Evolutionary conservation across 257 asterid species (phyloP), one percentile per base, ranked within the genome.

Genomic region (Vinca minor): DNA sequence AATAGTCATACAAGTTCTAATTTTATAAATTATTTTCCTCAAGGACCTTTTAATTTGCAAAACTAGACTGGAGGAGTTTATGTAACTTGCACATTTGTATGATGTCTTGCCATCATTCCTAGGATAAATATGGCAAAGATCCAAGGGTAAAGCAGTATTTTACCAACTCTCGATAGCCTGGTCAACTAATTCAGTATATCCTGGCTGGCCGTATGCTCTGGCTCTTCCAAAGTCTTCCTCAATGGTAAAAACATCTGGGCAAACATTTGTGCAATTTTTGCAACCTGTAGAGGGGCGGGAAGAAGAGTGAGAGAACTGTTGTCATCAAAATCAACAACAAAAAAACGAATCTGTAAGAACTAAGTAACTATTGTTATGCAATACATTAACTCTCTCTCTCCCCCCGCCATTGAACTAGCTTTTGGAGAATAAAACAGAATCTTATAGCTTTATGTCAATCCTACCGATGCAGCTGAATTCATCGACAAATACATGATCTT

Each of bases 211-310:
- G 50, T 93, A 85, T 63, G 81, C 99, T 82, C 99, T 78, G 73
- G 99, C 99, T 79, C 99, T 84, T 75, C 99, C 99, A 71, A 82
- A 89, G 62, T 93, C 99, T 75, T 93, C 99, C 79, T 93, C 99
- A 17, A 93, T 93, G 62, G 72, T 77, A 71, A 93, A 93, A 62
- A 93, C 96, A 52, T 55, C 67, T 2, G 88, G 69, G 70, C 96
- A 88, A 53, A 93, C 91, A 75, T 93, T 87, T 66, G 88, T 90
- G 73, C 99, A 93, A 63, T 89, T 93, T 82, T 89, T 93, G 87
- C 99, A 89, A 58, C 99, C 99, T 93, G 76, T 10, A 4, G 12
- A 3, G 8, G 46, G 41, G 62, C 68, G 59, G 59, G 14, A 23
- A 29, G 21, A 3, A 36, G 6, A 36, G 32, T 15, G 52, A 21